These are phyloP conservation scores for Kentomonas sorsogonicus DNA, from an alignment of 208 protist species.

Conservation along the genomic window DNA sequence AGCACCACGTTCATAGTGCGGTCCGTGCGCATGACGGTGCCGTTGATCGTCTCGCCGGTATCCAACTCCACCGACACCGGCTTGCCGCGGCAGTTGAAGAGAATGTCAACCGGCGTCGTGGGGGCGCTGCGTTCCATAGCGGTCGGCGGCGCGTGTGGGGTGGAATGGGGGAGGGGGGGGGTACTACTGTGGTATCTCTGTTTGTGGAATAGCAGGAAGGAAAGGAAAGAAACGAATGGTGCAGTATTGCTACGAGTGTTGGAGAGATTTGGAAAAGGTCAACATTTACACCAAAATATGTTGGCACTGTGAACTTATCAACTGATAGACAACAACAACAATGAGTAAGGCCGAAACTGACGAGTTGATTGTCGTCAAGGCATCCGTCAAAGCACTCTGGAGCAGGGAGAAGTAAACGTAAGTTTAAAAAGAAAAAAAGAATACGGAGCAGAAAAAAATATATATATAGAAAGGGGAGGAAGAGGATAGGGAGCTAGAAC, in stretches of 20 bases:
- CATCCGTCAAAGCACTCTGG: no score
- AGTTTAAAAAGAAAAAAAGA: background rate
- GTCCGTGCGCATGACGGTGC: slow-evolving; percentile 71
- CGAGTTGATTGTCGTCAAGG: no score
- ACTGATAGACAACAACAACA: no score
- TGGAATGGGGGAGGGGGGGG: background rate
- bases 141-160: no score
- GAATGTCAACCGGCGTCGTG: slow-evolving; percentile 66
- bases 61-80: slow-evolving; percentile 68
- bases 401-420: no score
- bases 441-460: background rate
- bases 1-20: slow-evolving; percentile 81
- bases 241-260: no score
- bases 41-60: slow-evolving; percentile 73
- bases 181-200: background rate
- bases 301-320: no score
- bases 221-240: slow-evolving; percentile 7
- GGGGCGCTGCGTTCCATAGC: no score
- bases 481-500: slow-evolving; percentile 5
- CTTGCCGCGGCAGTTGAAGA: slow-evolving; percentile 77
- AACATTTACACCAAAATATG: no score
- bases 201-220: slow-evolving; percentile 9
- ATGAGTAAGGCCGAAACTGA: no score
- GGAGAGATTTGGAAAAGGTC: no score
- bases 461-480: background rate